These are phyloP conservation scores for Corchorus capsularis DNA, from an alignment of 345 rosid genomes.

Conservation along the genomic window DNA sequence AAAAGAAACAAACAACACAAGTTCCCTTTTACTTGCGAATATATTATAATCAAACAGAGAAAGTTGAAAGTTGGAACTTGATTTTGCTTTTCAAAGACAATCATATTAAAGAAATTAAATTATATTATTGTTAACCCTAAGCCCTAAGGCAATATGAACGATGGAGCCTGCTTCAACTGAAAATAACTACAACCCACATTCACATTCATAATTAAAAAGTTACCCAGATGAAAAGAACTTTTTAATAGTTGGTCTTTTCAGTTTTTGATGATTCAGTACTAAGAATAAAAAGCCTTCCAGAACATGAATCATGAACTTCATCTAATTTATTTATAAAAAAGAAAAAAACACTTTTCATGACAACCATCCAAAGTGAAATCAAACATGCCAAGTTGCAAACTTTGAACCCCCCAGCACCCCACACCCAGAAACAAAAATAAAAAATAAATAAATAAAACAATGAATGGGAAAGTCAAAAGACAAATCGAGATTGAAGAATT, in stretches of 20 bases:
- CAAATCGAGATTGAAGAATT: not conserved
- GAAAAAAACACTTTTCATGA: not conserved
- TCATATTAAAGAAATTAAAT: not conserved
- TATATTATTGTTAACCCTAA: not conserved
- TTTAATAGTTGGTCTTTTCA: not conserved
- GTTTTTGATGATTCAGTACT: not conserved
- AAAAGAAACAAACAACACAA: not conserved
- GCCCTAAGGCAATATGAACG: not conserved
- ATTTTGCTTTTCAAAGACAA: not conserved
- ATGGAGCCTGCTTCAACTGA: not conserved
- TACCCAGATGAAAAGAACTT: not conserved
- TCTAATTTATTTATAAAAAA: not conserved
- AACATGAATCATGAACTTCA: not conserved
- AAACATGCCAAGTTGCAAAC: not conserved
- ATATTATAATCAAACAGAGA: not conserved
- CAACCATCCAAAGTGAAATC: conserved; percentile 6
- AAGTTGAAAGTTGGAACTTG: not conserved
- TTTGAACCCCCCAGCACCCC: not conserved
- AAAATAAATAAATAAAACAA: not conserved
- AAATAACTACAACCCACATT: not conserved
- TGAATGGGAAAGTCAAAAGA: conserved; percentile 1
- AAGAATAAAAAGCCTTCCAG: not conserved
- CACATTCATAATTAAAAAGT: not conserved
- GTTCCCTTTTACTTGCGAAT: not conserved
- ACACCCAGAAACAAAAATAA: too few species aligned